Percentiles rank a stretch among this genome's conserved stretches.
phyloP scores from a whole-genome alignment of 2,329 filamentous ascomycete species.

The Verticillium tricorpus region DNA sequence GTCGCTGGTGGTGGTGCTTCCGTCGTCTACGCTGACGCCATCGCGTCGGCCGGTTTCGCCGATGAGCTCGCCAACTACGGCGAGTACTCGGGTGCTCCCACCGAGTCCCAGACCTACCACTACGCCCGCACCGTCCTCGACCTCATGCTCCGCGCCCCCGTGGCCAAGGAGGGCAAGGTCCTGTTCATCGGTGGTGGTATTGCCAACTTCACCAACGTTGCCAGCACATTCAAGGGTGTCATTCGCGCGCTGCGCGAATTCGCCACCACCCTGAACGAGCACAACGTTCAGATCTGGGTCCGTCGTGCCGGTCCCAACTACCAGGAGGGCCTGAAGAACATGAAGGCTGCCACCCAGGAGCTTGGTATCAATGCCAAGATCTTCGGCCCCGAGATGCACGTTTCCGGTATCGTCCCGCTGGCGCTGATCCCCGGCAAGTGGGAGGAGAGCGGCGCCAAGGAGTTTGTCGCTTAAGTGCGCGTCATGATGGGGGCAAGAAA shows the following conservation, averaged over 20 bases:
- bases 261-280: conserved; percentile 78
- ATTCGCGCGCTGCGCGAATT: conserved; percentile 94
- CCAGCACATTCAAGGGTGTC: conserved; percentile 99
- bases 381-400: conserved; percentile 82
- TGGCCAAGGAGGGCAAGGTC: conserved; percentile 87
- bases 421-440: conserved; percentile 68
- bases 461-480: conserved; percentile 51
- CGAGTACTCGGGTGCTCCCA: conserved; percentile 98
- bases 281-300: conserved; percentile 98
- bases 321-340: conserved; percentile 99
- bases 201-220: conserved; percentile 99
- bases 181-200: conserved; percentile 99
- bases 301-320: conserved; percentile 90
- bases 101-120: conserved; percentile 98
- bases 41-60: conserved; percentile 92
- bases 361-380: conserved; percentile 70
- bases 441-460: conserved; percentile 56
- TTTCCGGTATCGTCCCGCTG: conserved; percentile 92
- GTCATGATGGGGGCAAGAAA: conserved; percentile 6
- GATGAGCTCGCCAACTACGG: conserved; percentile 98
- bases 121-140: conserved; percentile 96
- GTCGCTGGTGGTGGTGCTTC: conserved; percentile 99
- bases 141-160: conserved; percentile 89
- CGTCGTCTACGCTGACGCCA: conserved; percentile 97
- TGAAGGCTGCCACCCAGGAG: conserved; percentile 94